Evolutionary conservation across 768 basidiomycete species (phyloP), one percentile per base, ranked within the genome.

Genomic region (Mycena haematopus): DNA sequence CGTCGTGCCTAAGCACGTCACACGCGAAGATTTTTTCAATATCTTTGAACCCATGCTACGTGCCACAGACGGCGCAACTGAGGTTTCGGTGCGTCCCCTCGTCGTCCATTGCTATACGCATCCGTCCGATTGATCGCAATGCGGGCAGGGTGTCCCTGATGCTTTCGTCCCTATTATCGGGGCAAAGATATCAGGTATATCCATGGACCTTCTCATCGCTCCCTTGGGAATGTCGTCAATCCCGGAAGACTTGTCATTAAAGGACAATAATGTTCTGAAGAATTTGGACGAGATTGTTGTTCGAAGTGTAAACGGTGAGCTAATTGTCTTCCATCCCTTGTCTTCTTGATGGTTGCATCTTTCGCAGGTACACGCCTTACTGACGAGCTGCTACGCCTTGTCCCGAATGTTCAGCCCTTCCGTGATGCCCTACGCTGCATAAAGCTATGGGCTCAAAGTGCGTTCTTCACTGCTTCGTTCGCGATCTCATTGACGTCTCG

Each of bases 111-210:
- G n/a, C n/a, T n/a, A n/a, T n/a, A n/a, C n/a, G n/a, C n/a, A n/a
- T n/a, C n/a, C n/a, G n/a, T n/a, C 29, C 36, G 36, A 36, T 36
- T 31, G 29, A 36, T 9, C 14, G 36, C 36, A 13, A 45, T 10
- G 21, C 21, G 15, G 1, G 5, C n/a, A 99, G 96, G 91, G 93
- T 29, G 96, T 99, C 1, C 96, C 95, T 7, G 94, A 95, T 66
- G 97, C 97, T 2, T 99, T 89, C 70, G 97, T 99, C 2, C 97
- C 97, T 2, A 87, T 99, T 72, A 91, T 99, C 79, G 92, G 89
- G 76, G 84, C 89, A 31, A 94, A 92, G 73, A 91, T 99, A 52
- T 86, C 82, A 24, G 96, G 94, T n/a, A 92, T 99, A 60, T 91
- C 95, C 50, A 80, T 99, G 67, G 97, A 99, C 80, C 88, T 99